phyloP scores from a whole-genome alignment of 495 filamentous ascomycete genomes.

The Penicillium taxi region DNA sequence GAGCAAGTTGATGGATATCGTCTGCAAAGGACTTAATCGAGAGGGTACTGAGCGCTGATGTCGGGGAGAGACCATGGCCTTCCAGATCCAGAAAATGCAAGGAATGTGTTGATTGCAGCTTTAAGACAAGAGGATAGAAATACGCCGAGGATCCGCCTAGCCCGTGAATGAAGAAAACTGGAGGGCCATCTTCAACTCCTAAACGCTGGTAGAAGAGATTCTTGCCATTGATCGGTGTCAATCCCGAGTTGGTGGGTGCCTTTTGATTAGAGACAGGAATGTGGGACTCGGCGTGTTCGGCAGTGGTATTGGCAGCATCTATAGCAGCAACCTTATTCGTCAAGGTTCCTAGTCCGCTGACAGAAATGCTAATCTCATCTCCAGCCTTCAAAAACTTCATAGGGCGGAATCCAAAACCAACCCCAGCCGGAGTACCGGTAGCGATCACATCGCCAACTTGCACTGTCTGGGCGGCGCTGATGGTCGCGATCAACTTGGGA shows the following conservation, averaged over 20 bases:
- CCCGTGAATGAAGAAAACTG: conserved; percentile 45
- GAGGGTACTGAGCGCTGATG: conserved; percentile 27
- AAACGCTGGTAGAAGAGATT: conserved; percentile 28
- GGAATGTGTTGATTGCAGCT: conserved; percentile 19
- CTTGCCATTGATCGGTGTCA: conserved; percentile 40
- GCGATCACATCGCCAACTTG: conserved; percentile 65
- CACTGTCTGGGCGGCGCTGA: conserved; percentile 60
- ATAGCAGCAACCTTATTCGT: conserved; percentile 31
- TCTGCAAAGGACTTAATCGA: conserved; percentile 32
- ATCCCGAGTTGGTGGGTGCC: conserved; percentile 10
- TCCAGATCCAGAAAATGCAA: conserved; percentile 44
- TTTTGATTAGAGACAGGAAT: conserved; percentile 13
- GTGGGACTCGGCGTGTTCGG: conserved; percentile 1
- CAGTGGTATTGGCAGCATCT: conserved; percentile 10
- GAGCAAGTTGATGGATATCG: conserved; percentile 34
- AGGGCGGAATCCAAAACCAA: conserved; percentile 43
- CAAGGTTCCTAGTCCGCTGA: conserved; percentile 30
- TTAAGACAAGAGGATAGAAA: conserved; percentile 34
- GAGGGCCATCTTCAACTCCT: conserved; percentile 15
- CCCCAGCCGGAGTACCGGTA: conserved; percentile 58
- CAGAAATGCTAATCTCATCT: conserved; percentile 43
- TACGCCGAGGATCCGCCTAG: conserved; percentile 36
- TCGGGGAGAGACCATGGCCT: conserved; percentile 46
- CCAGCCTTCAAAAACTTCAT: conserved; percentile 40
- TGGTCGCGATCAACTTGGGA: conserved; percentile 53